These are phyloP conservation scores for Xerocomus potaroensis DNA, from an alignment of 768 basidiomycete genomes.

Conservation along the genomic window DNA sequence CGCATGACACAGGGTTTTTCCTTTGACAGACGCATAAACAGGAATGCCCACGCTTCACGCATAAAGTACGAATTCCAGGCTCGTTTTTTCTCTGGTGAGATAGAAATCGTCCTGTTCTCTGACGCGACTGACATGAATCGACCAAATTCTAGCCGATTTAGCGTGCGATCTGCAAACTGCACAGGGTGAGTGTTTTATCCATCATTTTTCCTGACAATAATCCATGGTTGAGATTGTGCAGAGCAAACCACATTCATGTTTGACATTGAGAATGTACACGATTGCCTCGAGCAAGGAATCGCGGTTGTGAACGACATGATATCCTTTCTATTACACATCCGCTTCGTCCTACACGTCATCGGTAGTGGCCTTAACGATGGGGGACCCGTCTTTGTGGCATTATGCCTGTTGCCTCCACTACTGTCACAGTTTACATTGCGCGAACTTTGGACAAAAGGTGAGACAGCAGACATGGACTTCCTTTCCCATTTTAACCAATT, in stretches of 20 bases:
- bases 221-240: not conserved
- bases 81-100: constrained; percentile 18
- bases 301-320: constrained; percentile 5
- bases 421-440: not conserved
- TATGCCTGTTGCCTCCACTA: constrained; percentile 18
- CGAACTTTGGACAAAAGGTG: constrained; percentile 21
- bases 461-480: not conserved
- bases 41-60: constrained; percentile 12
- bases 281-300: constrained; percentile 11
- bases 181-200: constrained; percentile 10
- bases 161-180: constrained; percentile 21
- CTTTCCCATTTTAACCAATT: not conserved
- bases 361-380: constrained; percentile 13
- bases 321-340: constrained; percentile 25
- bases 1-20: not conserved
- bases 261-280: constrained; percentile 1
- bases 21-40: constrained; percentile 5
- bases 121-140: not conserved
- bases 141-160: constrained; percentile 11
- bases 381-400: constrained; percentile 18
- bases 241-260: not conserved
- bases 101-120: not conserved
- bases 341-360: constrained; percentile 14
- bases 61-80: constrained; percentile 20
- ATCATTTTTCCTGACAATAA: not conserved